These are phyloP conservation scores for Candida tammaniensis DNA, from an alignment of 805 yeast species.

Conservation along the genomic window DNA sequence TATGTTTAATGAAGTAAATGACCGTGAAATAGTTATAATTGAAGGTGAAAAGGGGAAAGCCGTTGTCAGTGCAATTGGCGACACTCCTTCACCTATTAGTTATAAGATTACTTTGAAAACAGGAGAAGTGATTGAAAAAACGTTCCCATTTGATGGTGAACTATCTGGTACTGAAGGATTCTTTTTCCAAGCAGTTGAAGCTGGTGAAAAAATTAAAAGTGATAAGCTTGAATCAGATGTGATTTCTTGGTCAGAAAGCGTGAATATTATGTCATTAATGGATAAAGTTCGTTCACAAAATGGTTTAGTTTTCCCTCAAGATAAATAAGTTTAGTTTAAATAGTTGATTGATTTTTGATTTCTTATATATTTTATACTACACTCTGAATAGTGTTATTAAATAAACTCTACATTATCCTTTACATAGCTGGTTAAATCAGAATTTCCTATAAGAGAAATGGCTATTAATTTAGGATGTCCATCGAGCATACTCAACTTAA, in stretches of 20 bases:
- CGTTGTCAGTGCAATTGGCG: conserved; percentile 10
- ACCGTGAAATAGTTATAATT: conserved; percentile 21
- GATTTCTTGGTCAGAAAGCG: conserved; percentile 43
- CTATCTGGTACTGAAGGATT: conserved; percentile 42
- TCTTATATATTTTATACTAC: no score
- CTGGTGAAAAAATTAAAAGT: conserved; percentile 27
- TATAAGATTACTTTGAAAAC: conserved; percentile 21
- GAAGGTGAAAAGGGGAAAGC: conserved; percentile 27
- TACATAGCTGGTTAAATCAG: conserved; percentile 16
- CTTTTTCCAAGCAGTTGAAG: conserved; percentile 52
- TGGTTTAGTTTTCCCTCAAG: conserved; percentile 43
- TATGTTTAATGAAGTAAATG: conserved; percentile 20
- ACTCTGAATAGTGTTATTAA: not conserved
- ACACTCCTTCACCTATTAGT: conserved; percentile 13
- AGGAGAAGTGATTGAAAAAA: conserved; percentile 24
- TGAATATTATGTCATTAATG: conserved; percentile 43
- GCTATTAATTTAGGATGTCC: conserved; percentile 22
- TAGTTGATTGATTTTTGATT: conserved; percentile 42
- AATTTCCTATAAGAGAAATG: conserved; percentile 23
- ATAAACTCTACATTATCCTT: conserved; percentile 6
- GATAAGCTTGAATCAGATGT: conserved; percentile 34
- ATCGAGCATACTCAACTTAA: conserved; percentile 24
- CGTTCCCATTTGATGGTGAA: conserved; percentile 19
- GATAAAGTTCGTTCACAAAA: conserved; percentile 43
- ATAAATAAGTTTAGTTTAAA: conserved; percentile 14